Evolutionary conservation across 2,329 filamentous ascomycete species (phyloP).

Genomic region (Gnomoniopsis smithogilvyi): DNA sequence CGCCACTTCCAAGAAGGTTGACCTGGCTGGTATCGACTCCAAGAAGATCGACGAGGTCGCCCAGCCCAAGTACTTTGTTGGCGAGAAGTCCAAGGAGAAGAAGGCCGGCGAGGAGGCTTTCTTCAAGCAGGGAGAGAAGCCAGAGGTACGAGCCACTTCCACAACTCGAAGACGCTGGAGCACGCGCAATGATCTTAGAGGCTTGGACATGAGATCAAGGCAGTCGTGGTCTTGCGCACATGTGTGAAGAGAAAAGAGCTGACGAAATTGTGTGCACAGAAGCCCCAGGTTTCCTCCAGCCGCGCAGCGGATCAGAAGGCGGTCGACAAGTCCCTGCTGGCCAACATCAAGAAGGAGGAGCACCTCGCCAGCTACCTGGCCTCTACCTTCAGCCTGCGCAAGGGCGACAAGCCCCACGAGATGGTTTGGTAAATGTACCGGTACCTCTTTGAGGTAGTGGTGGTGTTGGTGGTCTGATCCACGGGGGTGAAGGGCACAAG

Average conservation of each 20-base stretch:
- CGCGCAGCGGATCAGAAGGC: slow-evolving; percentile 97
- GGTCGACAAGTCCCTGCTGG: slow-evolving; percentile 92
- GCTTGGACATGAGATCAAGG: background rate
- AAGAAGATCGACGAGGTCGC: slow-evolving; percentile 82
- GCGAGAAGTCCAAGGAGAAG: slow-evolving; percentile 94
- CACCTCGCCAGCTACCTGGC: slow-evolving; percentile 90
- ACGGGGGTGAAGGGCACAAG: slow-evolving; percentile 16
- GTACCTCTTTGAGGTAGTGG: slow-evolving; percentile 5
- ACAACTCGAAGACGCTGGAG: background rate
- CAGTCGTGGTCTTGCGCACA: background rate
- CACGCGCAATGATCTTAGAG: background rate
- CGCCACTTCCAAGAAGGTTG: slow-evolving; percentile 81
- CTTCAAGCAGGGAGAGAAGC: slow-evolving; percentile 99
- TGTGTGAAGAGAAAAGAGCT: slow-evolving; percentile 24
- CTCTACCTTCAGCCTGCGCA: slow-evolving; percentile 96
- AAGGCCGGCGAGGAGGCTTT: slow-evolving; percentile 98
- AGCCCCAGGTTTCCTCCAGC: slow-evolving; percentile 92
- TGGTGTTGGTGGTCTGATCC: slow-evolving; percentile 3
- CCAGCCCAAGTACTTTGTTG: slow-evolving; percentile 87
- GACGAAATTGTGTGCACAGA: slow-evolving; percentile 55
- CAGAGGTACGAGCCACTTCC: slow-evolving; percentile 49
- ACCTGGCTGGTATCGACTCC: slow-evolving; percentile 80
- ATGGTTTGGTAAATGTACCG: slow-evolving; percentile 84
- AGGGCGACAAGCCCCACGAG: slow-evolving; percentile 99
- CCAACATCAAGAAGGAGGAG: slow-evolving; percentile 98